phyloP scores from a whole-genome alignment of 345 rosid genomes.

The Populus simonii region DNA sequence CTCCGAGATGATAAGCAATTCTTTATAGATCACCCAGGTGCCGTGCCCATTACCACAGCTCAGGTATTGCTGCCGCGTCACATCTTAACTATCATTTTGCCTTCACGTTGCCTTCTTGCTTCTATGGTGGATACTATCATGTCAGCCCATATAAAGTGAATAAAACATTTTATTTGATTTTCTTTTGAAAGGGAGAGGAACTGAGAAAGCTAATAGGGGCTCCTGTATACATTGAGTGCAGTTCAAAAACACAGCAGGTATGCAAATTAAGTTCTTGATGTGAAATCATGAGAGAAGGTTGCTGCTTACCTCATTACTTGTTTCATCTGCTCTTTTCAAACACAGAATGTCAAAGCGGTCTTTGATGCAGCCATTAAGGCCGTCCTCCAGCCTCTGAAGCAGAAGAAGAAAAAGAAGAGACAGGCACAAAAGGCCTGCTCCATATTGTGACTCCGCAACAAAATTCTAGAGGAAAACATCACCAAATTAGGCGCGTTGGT shows the following conservation, averaged over 20 bases:
- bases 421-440: slow-evolving; percentile 43
- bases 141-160: background rate
- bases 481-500: slow-evolving; percentile 20
- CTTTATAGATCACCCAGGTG: slow-evolving; percentile 70
- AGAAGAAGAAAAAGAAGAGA: slow-evolving; percentile 46
- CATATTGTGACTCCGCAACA: slow-evolving; percentile 31
- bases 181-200: slow-evolving; percentile 63
- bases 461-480: slow-evolving; percentile 13
- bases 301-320: background rate
- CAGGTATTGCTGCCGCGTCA: slow-evolving; percentile 46
- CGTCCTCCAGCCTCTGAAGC: slow-evolving; percentile 55
- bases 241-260: slow-evolving; percentile 92
- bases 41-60: slow-evolving; percentile 62
- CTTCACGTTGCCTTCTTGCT: background rate
- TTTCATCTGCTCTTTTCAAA: slow-evolving; percentile 1
- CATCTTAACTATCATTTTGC: background rate
- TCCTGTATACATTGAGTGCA: slow-evolving; percentile 71
- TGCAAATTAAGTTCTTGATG: background rate
- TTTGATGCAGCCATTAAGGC: slow-evolving; percentile 58
- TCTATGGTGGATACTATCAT: background rate
- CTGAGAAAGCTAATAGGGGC: slow-evolving; percentile 71
- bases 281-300: background rate
- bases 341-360: slow-evolving; percentile 52
- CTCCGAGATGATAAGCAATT: slow-evolving; percentile 77
- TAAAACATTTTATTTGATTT: background rate